Conservation (phyloP, 345 rosid species). For the Odontarrhena argentea region DNA sequence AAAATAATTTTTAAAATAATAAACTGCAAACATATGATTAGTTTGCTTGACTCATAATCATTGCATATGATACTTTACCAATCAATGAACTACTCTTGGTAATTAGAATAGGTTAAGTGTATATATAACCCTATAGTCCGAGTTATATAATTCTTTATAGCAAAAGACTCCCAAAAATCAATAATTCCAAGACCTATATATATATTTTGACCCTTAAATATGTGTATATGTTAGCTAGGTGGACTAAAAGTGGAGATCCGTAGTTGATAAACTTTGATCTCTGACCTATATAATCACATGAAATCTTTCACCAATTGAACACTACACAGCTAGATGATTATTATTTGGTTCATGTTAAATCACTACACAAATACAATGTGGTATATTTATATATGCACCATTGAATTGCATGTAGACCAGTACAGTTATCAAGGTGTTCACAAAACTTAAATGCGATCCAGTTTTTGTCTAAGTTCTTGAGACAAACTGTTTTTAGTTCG, state of each 20-base stretch:
- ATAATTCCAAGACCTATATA: no score
- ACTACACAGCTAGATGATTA: background rate
- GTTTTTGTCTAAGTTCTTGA: constrained; percentile 35
- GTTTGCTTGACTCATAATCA: no score
- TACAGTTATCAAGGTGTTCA: constrained; percentile 5
- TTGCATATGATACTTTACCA: no score
- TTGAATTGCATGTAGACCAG: constrained; percentile 22
- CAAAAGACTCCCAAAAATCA: no score
- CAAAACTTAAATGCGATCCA: constrained; percentile 28
- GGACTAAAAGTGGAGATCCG: background rate
- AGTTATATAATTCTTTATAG: no score
- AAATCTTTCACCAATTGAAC: background rate
- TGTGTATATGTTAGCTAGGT: no score
- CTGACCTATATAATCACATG: background rate
- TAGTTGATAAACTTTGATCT: background rate
- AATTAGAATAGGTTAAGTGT: no score
- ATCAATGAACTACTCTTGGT: no score
- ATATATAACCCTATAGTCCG: no score
- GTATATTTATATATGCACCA: constrained; percentile 16
- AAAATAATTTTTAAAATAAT: no score
- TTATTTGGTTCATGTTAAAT: background rate
- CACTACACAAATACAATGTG: background rate
- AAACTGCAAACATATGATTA: no score
- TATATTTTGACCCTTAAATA: no score
- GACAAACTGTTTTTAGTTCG: constrained; percentile 22